Conservation (phyloP, 129 eudicot genomes). For the Helianthus annuus region DNA sequence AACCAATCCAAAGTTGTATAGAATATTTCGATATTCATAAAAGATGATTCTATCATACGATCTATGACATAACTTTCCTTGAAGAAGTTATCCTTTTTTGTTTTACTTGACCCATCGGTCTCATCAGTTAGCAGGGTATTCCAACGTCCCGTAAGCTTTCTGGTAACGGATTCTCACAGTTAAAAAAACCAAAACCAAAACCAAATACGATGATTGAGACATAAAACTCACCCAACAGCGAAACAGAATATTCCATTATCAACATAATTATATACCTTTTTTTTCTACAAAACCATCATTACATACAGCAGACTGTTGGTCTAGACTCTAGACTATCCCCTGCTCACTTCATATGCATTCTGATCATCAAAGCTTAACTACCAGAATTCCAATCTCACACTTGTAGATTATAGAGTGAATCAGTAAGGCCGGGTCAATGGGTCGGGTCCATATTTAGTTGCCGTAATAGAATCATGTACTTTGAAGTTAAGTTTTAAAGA, state of each 20-base stretch:
- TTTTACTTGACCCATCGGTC: no score
- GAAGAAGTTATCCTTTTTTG: no score
- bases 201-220: background rate
- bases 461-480: background rate
- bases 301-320: conserved; percentile 8
- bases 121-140: no score
- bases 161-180: background rate
- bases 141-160: no score
- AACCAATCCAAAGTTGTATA: no score
- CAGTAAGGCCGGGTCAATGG: background rate
- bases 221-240: background rate
- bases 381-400: conserved; percentile 4
- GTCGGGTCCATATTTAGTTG: conserved; percentile 6
- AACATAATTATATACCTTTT: conserved; percentile 20
- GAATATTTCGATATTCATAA: no score
- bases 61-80: no score
- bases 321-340: background rate
- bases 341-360: conserved; percentile 12
- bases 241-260: background rate
- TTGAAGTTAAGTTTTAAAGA: background rate
- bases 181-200: background rate
- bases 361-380: conserved; percentile 3
- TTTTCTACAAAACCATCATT: conserved; percentile 16
- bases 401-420: background rate
- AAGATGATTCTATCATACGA: no score